A percentile compares a stretch with the other conserved stretches of the same genome.
phyloP scores from a whole-genome alignment of 2,329 filamentous ascomycete genomes.

The Bipolaris bicolor region DNA sequence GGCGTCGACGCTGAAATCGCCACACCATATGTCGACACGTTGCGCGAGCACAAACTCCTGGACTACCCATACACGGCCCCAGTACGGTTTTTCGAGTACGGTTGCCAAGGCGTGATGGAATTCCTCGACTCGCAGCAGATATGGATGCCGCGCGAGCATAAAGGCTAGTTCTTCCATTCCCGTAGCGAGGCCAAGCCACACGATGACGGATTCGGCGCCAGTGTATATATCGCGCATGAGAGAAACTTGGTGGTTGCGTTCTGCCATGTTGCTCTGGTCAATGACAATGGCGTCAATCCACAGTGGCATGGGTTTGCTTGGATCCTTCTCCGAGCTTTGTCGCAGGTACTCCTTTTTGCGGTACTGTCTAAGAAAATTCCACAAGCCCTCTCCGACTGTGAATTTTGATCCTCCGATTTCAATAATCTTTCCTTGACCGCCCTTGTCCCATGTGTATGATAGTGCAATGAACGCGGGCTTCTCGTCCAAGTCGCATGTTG shows the following conservation, averaged over 20 bases:
- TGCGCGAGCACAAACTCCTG: slow-evolving; percentile 24
- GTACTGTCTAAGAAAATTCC: slow-evolving; percentile 23
- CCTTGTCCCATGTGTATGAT: slow-evolving; percentile 27
- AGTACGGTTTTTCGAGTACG: slow-evolving; percentile 20
- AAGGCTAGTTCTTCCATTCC: slow-evolving; percentile 18
- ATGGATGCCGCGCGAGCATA: slow-evolving; percentile 14
- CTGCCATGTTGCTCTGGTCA: slow-evolving; percentile 18
- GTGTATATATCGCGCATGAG: slow-evolving; percentile 23
- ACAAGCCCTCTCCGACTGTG: slow-evolving; percentile 18
- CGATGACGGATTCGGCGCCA: slow-evolving; percentile 17
- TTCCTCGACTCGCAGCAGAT: slow-evolving; percentile 13
- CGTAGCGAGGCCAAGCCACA: slow-evolving; percentile 18
- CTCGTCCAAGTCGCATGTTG: slow-evolving; percentile 16
- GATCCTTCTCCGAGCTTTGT: slow-evolving; percentile 9
- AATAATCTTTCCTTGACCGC: slow-evolving; percentile 4
- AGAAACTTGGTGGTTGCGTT: slow-evolving; percentile 20
- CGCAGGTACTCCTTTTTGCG: slow-evolving; percentile 11
- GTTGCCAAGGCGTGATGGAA: slow-evolving; percentile 8
- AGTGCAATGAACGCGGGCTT: slow-evolving; percentile 18
- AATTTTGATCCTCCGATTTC: slow-evolving; percentile 14
- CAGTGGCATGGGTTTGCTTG: neutral
- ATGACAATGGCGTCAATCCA: slow-evolving; percentile 27
- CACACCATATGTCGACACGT: slow-evolving; percentile 20
- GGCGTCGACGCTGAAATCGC: slow-evolving; percentile 11
- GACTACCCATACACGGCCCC: slow-evolving; percentile 21